These are phyloP conservation scores for Nadsonia fulvescens DNA, from an alignment of 805 yeast genomes.

Conservation along the genomic window DNA sequence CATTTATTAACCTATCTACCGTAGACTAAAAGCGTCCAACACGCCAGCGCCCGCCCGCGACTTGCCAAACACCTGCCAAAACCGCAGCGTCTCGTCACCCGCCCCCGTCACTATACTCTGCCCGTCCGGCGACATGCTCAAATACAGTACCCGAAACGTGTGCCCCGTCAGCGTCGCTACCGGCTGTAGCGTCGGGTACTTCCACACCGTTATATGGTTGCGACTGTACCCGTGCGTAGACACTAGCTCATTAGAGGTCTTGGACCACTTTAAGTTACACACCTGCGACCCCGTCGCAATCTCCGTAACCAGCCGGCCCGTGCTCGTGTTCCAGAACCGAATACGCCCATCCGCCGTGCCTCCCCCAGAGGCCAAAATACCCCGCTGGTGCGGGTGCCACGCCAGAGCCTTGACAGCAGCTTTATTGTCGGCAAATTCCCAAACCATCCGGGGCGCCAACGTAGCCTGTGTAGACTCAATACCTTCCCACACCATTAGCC, in stretches of 20 bases:
- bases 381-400: constrained; percentile 96
- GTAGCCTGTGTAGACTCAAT: too few species aligned
- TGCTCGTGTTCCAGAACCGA: constrained; percentile 81
- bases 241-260: constrained; percentile 78
- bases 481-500: constrained; percentile 77
- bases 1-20: too few species aligned
- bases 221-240: constrained; percentile 89
- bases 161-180: constrained; percentile 90
- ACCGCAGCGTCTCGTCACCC: constrained; percentile 89
- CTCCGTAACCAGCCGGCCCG: constrained; percentile 55
- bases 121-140: constrained; percentile 88
- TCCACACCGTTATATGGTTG: constrained; percentile 86
- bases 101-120: constrained; percentile 96
- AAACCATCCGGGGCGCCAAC: constrained; percentile 44
- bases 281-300: constrained; percentile 95
- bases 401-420: constrained; percentile 95
- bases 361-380: constrained; percentile 87
- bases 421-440: constrained; percentile 61
- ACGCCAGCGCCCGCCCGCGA: constrained; percentile 6
- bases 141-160: constrained; percentile 75
- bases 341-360: constrained; percentile 88
- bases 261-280: constrained; percentile 86
- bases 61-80: constrained; percentile 89
- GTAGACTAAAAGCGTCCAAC: constrained; percentile 11
- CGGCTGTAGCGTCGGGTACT: constrained; percentile 81